Percentiles rank a stretch among this genome's conserved stretches.
Evolutionary conservation across 108 stramenopile genomes (phyloP).

Genomic region (Cyclotella sp.): DNA sequence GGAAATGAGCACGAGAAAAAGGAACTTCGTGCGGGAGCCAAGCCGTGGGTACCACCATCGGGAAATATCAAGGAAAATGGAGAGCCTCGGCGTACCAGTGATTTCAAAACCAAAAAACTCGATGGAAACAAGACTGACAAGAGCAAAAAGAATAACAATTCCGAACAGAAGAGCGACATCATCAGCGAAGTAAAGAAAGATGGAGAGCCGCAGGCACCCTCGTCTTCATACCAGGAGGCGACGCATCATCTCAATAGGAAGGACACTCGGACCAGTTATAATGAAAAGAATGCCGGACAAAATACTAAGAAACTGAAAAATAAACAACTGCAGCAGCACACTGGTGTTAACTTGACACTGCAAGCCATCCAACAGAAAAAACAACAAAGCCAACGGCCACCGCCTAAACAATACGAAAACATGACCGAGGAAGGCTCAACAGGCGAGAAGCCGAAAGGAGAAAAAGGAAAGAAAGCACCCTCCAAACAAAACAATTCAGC

Average conservation of each 20-base stretch:
- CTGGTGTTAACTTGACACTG: not conserved
- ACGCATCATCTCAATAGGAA: too few species aligned
- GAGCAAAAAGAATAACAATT: conserved; percentile 19
- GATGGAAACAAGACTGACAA: not conserved
- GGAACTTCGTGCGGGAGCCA: conserved; percentile 1
- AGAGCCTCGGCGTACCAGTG: not conserved
- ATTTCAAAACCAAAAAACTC: not conserved
- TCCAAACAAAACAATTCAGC: not conserved
- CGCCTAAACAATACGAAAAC: not conserved
- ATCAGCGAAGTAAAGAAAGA: not conserved
- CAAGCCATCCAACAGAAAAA: conserved; percentile 5
- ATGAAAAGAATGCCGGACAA: not conserved
- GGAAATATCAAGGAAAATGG: not conserved
- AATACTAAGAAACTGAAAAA: conserved; percentile 9
- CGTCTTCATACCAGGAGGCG: too few species aligned
- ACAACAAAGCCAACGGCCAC: not conserved
- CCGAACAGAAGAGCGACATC: not conserved
- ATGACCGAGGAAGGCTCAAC: not conserved
- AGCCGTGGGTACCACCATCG: not conserved
- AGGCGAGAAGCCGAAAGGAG: not conserved
- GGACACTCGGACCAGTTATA: conserved; percentile 20
- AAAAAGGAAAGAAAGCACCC: not conserved
- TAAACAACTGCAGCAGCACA: conserved; percentile 7
- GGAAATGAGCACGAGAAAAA: too few species aligned
- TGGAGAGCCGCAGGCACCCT: too few species aligned